Conservation (phyloP, 192 early-diverging fungal genomes). For the Powellomyces hirtus region DNA sequence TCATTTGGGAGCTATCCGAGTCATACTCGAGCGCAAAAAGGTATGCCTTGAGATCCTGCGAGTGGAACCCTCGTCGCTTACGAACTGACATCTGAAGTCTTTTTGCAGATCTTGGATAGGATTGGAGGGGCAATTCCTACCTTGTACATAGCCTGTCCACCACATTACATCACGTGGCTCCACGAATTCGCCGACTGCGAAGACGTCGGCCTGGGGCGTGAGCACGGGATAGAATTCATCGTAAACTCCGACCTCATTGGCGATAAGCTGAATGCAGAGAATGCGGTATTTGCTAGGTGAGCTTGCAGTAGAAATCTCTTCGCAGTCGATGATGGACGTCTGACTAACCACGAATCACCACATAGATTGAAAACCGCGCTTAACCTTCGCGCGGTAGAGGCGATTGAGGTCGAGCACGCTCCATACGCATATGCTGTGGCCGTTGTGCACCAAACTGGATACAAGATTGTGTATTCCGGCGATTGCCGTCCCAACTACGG, state of each 20-base stretch:
- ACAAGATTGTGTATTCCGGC: slow-evolving; percentile 85
- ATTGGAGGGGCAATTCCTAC: not conserved
- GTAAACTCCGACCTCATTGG: not conserved
- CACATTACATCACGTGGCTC: slow-evolving; percentile 56
- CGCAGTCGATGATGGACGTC: not conserved
- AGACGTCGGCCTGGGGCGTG: slow-evolving; percentile 51
- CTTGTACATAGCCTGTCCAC: slow-evolving; percentile 54
- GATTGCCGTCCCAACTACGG: slow-evolving; percentile 84
- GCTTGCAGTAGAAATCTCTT: too few relatives aligned
- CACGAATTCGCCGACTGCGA: slow-evolving; percentile 68
- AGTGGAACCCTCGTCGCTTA: too few relatives aligned
- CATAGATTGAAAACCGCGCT: slow-evolving; percentile 20
- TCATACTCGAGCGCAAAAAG: slow-evolving; percentile 72
- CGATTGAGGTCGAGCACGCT: slow-evolving; percentile 81
- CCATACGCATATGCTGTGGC: slow-evolving; percentile 77
- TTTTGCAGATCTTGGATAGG: not conserved
- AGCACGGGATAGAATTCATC: slow-evolving; percentile 1
- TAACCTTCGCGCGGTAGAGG: slow-evolving; percentile 56
- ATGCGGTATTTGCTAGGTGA: too few relatives aligned
- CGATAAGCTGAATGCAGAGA: not conserved
- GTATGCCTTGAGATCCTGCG: slow-evolving; percentile 27
- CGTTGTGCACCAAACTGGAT: slow-evolving; percentile 65
- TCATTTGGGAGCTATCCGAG: slow-evolving; percentile 77
- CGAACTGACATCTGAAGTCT: too few relatives aligned
- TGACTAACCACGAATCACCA: not conserved